Evolutionary conservation across 352 stramenopile species (phyloP).

Genomic region (Pythium dissimile): DNA sequence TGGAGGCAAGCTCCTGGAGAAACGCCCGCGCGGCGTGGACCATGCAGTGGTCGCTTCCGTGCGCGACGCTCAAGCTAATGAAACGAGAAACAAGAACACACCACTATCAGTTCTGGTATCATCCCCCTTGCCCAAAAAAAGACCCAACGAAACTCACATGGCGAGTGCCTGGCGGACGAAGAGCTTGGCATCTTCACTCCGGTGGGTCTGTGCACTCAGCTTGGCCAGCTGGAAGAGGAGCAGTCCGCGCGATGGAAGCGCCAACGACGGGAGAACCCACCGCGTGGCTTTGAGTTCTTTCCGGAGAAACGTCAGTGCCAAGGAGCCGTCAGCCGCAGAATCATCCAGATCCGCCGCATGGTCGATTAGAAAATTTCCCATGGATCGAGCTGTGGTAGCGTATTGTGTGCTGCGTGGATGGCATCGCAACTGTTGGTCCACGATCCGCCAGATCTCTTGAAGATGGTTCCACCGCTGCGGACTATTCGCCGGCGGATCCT

Average conservation of each 20-base stretch:
- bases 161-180: constrained; percentile 12
- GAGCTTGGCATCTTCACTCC: neutral
- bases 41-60: constrained; percentile 11
- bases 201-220: neutral
- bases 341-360: neutral
- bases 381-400: neutral
- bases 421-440: neutral
- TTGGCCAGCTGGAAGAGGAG: constrained; percentile 18
- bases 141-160: constrained; percentile 1
- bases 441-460: constrained; percentile 1
- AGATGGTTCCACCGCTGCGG: neutral
- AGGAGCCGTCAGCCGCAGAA: too few species aligned
- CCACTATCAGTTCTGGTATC: neutral
- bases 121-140: neutral
- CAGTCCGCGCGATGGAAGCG: constrained; percentile 17
- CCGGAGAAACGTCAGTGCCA: constrained; percentile 11
- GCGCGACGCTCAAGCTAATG: constrained; percentile 8
- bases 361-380: constrained; percentile 28
- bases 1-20: neutral
- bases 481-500: neutral
- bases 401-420: constrained; percentile 14
- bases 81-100: neutral
- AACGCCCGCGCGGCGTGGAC: neutral
- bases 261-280: constrained; percentile 12
- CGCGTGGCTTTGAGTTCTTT: constrained; percentile 2